Evolutionary conservation across 495 filamentous ascomycete species (phyloP), one percentile per base, ranked within the genome.

Genomic region (Penicillium tannophilum): DNA sequence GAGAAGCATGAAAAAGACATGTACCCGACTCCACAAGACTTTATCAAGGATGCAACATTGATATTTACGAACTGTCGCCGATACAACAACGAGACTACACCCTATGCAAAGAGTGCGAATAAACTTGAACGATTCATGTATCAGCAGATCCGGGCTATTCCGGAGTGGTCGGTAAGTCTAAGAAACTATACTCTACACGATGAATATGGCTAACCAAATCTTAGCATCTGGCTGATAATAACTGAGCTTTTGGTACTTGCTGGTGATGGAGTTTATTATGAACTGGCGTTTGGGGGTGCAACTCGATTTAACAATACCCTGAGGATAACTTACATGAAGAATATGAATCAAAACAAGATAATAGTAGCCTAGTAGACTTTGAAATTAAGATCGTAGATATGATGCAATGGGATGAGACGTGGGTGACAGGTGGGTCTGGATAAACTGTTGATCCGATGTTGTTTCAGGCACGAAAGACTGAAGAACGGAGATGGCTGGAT

Each of bases 41-140:
- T 98, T 67, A 88, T 94, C 75, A 85, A 83, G 55, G 94, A 98
- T 72, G 92, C 94, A 26, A 88, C 86, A 71, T 82, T 98, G 63
- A 88, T 98, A 56, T 97, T 97, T 67, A 85, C 93, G 71, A 98
- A 98, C 67, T 98, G 94, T 66, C 87, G 93, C 60, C 84, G 89
- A 60, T 98, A 98, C 73, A 98, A 98, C 69, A 95, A 92, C 65
- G 95, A 97, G 78, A 95, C 76, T 26, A 98, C 93, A 5, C 86
- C 91, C 2, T 98, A 98, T 74, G 91, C 92, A 28, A 98, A 98
- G 77, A 91, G 88, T 55, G 94, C 94, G 23, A 96, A 91, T 74
- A 94, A 93, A 75, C 76, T 98, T 42, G 94, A 98, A 76, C 97
- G 94, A 74, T 96, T 86, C 68, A 96, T 98, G 94, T 97, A 90